Evolutionary conservation across 129 eudicot species (phyloP).

Genomic region (Tanacetum coccineum): DNA sequence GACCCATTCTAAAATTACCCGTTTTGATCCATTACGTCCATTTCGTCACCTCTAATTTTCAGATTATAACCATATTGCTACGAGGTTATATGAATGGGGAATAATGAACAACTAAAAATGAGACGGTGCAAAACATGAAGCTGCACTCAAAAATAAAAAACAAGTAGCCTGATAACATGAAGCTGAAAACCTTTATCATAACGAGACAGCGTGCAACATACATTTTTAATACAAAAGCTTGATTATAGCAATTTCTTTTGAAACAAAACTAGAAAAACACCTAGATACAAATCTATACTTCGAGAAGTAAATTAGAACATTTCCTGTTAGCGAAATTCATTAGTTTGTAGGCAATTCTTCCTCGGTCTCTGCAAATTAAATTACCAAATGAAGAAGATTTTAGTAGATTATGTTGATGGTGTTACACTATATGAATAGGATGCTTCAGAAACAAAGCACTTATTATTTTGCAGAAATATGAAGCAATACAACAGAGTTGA

Average conservation of each 20-base stretch:
- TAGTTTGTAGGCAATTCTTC: constrained; percentile 32
- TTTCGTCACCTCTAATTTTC: background rate
- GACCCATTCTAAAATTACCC: background rate
- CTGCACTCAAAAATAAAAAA: background rate
- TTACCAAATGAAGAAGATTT: constrained; percentile 11
- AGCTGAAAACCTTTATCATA: no score
- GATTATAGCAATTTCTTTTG: background rate
- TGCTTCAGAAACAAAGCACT: background rate
- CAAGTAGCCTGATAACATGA: background rate
- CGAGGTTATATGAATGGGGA: no score
- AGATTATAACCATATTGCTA: background rate
- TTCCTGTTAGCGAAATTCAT: background rate
- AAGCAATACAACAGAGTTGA: background rate
- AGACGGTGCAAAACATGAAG: no score
- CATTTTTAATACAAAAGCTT: constrained; percentile 11
- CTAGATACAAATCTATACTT: constrained; percentile 11
- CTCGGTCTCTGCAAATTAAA: constrained; percentile 39
- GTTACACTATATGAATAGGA: background rate
- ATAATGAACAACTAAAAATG: no score
- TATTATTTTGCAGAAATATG: background rate
- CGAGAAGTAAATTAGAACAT: background rate
- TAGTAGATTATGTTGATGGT: constrained; percentile 4
- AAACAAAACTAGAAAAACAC: background rate
- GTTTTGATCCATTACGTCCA: background rate
- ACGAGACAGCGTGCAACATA: constrained; percentile 16